A percentile compares a stretch with the other conserved stretches of the same genome.
These are phyloP conservation scores for Tetratostichococcus sp. DNA, from an alignment of 139 green algal genomes.

Conservation along the genomic window DNA sequence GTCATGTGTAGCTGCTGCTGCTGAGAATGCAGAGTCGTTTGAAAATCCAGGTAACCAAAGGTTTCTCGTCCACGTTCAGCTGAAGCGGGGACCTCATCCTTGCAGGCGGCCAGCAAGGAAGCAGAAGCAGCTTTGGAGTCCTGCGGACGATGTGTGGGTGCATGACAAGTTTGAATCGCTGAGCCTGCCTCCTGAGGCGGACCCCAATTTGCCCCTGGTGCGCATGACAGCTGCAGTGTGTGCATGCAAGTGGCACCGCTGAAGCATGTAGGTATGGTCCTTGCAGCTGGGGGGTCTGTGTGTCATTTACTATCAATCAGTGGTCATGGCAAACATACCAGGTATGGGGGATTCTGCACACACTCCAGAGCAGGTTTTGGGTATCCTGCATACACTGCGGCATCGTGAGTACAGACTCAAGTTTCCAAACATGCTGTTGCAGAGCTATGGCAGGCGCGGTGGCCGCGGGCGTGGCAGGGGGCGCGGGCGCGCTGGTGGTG, in stretches of 20 bases:
- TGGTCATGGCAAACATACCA: no score
- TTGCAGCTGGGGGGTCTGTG: not conserved
- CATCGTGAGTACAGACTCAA: no score
- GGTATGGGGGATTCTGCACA: no score
- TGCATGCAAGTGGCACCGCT: not conserved
- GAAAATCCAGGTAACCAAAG: no score
- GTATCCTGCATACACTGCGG: no score
- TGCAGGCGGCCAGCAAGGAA: not conserved
- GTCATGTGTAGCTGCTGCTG: no score
- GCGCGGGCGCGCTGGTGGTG: not conserved
- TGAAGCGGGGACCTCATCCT: no score
- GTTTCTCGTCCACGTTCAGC: no score
- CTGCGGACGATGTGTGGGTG: slow-evolving; percentile 25
- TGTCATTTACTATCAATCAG: no score
- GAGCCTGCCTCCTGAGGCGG: not conserved
- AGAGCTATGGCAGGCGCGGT: slow-evolving; percentile 9
- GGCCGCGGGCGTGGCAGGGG: slow-evolving; percentile 2
- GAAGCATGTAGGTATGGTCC: not conserved
- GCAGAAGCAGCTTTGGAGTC: slow-evolving; percentile 23
- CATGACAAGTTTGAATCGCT: slow-evolving; percentile 48
- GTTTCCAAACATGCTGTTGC: slow-evolving; percentile 3
- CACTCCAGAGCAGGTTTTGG: no score
- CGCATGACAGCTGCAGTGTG: not conserved
- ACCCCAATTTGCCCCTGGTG: slow-evolving; percentile 3
- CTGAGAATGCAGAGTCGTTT: no score